Base-by-base conservation (phyloP, 2,329 filamentous ascomycete genomes). In the Chrysoporthe puriensis region DNA sequence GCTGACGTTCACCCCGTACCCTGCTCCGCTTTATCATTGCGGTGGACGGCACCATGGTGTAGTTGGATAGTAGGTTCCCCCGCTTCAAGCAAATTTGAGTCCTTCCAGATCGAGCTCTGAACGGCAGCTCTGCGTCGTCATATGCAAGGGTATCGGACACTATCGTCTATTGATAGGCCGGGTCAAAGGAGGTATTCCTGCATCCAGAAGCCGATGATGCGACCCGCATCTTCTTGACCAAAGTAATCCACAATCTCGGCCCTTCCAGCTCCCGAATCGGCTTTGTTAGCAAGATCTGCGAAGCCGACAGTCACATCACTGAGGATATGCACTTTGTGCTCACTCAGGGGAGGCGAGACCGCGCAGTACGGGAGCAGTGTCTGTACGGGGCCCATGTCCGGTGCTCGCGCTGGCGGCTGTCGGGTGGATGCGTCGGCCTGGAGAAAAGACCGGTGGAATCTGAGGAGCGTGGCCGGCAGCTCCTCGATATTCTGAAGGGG, bases 381-480 rank as follows among this genome's bases (percentile, higher is more conserved):
- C 32, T 71, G 73, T 56, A 69, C 71, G 21, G 70, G 65, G 42
- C 43, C 36, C 26, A 34, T 43, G 26, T 14, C 42, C 16, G 52
- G 34, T 36, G 50, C 18, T 16, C 13, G 59, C 9, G 21, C 3
- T 40, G 46, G 26, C 46, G 42, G 21, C 8, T 67, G 60, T 32
- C 66, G 54, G 7, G 56, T 60, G 18, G 42, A 9, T 32, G 78
- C 68, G 67, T 79, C 75, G 63, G 76, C 74, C 32, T 69, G 62
- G 44, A 69, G 57, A 66, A 85, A 79, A 0, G 75, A 71, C 9
- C 64, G 67, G 26, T 69, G 64, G 68, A 86, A 80, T 0, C 74
- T 70, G n/a, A 76, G 73, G 32, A 87, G 73, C 11, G 75, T 77
- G 1, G 72, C 63, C n/a, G 78, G 74, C 18, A 85, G 74, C 16